A percentile compares a stretch with the other conserved stretches of the same genome.
Conservation (phyloP, 148 eudicot genomes). For the Rhododendron kiyosumense region DNA sequence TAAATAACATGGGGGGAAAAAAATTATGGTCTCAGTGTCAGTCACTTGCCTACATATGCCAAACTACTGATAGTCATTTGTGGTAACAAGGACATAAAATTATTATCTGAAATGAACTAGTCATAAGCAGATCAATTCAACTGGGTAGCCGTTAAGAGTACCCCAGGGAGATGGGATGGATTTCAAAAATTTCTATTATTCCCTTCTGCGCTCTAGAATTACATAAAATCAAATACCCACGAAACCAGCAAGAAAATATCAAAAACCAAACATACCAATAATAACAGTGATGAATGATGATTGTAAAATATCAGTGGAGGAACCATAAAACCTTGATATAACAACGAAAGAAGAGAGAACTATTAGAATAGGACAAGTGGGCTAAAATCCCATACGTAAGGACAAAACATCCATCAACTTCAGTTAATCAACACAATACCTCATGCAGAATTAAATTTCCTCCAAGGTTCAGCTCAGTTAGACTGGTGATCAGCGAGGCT, state of each 20-base stretch:
- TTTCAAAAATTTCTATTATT: not conserved
- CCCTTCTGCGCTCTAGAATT: not conserved
- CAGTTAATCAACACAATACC: constrained; percentile 32
- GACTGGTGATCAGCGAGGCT: constrained; percentile 36
- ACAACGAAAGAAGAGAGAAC: not conserved
- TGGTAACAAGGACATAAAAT: not conserved
- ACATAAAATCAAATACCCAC: not conserved
- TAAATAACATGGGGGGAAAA: not conserved
- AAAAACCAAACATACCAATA: not conserved
- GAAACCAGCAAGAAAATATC: not conserved
- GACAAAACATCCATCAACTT: not conserved
- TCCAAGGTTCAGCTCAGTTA: constrained; percentile 69
- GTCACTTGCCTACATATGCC: not conserved
- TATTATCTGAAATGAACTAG: not conserved
- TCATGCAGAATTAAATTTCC: constrained; percentile 67
- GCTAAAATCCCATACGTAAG: not conserved
- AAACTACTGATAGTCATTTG: not conserved
- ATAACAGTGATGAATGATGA: not conserved
- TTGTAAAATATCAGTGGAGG: not conserved
- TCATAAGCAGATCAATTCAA: not conserved
- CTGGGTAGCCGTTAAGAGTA: not conserved
- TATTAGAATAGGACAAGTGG: not conserved
- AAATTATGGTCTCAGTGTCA: not conserved
- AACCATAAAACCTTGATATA: not conserved
- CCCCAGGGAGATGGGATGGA: not conserved